phyloP scores from a whole-genome alignment of 2,329 filamentous ascomycete species.

The Blastomyces silverae region DNA sequence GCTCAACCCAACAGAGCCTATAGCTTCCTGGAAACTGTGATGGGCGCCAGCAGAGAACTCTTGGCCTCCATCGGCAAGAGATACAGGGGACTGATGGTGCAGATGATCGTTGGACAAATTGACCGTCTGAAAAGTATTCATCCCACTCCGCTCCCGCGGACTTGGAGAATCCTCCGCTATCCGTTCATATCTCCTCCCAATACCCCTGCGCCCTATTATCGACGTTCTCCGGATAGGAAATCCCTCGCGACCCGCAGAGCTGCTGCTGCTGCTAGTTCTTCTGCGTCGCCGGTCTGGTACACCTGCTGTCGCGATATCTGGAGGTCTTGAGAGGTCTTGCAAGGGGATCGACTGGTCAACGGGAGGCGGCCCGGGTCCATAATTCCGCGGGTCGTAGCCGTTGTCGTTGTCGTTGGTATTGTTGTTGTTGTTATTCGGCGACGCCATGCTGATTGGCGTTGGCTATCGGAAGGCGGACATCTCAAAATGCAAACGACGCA shows the following conservation, averaged over 20 bases:
- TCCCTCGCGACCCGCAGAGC: conserved; percentile 38
- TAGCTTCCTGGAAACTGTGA: conserved; percentile 39
- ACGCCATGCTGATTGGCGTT: conserved; percentile 38
- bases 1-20: conserved; percentile 38
- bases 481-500: conserved; percentile 19
- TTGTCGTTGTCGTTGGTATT: conserved; percentile 14
- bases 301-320: conserved; percentile 27
- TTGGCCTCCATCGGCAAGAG: background rate
- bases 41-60: conserved; percentile 27
- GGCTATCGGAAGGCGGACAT: conserved; percentile 38
- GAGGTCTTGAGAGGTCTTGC: conserved; percentile 51
- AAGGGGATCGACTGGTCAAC: conserved; percentile 60
- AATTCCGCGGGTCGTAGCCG: conserved; percentile 16
- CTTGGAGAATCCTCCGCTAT: conserved; percentile 49
- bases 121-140: conserved; percentile 19
- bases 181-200: conserved; percentile 46
- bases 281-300: conserved; percentile 27
- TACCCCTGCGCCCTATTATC: conserved; percentile 36
- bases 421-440: conserved; percentile 20
- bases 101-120: conserved; percentile 24
- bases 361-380: conserved; percentile 27
- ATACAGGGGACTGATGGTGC: conserved; percentile 14
- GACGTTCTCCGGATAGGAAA: conserved; percentile 41
- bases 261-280: conserved; percentile 26
- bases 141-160: conserved; percentile 30